Base-by-base conservation (phyloP, 768 basidiomycete genomes). In the Panaeolus papilionaceus region DNA sequence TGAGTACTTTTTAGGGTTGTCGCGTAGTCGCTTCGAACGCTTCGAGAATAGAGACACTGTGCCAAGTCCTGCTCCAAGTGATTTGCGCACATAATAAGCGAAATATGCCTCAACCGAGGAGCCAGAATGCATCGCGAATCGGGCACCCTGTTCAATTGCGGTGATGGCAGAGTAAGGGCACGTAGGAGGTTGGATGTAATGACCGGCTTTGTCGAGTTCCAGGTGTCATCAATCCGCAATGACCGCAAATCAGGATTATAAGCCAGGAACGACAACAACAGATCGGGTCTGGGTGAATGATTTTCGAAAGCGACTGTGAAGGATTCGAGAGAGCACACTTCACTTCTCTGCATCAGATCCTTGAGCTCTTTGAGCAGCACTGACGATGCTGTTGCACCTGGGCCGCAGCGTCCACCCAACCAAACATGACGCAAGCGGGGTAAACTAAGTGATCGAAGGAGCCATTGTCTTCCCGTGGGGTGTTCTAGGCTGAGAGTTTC, bases 401-500 rank as follows among this genome's bases (percentile, higher is more conserved):
- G 54, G 58, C 61, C 63, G 61, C 71, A 69, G 16, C 65, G 62
- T 0, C 71, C 71, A 6, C 69, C 65, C 0, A 72, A 63, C 42
- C 42, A 68, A 14, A 72, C 16, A 3, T 65, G 37, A 33, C 45
- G 65, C 49, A 72, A 67, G 16, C 65, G 67, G 42, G 71, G 71
- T 23, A 70, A 64, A 6, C 16, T 38, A 18, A 72, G 61, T 62
- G 49, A 61, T 11, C 67, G 61, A 11, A 72, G 20, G 4, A 72
- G 65, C 14, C 20, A 18, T 26, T 69, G 64, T 40, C 71, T 61
- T 10, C 70, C 70, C 4, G 44, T 37, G 14, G 71, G 71, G 61
- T 72, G 69, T 45, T 70, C 71, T 38, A 72, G 49, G 63, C 66
- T 70, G 16, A 72, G 61, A 16, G 65, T 67, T 39, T 67, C 65